Conservation (phyloP, 1,284 basidiomycete species). For the Melanopsichium pennsylvanicum region DNA sequence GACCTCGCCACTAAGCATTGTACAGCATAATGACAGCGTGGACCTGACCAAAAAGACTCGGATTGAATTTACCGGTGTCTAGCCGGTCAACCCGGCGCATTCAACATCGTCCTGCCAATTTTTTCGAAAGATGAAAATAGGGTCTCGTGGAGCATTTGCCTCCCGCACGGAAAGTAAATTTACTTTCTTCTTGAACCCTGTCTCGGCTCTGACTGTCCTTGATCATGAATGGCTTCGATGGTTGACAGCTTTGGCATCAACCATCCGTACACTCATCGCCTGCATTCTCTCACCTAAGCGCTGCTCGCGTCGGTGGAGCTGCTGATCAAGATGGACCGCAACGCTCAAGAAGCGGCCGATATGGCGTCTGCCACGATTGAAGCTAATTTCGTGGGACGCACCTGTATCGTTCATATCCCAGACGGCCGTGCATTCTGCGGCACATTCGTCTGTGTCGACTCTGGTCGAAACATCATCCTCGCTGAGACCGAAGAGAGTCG, state of each 20-base stretch:
- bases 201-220: background rate
- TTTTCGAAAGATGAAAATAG: background rate
- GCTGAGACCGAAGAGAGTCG: constrained; percentile 37
- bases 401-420: constrained; percentile 42
- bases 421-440: constrained; percentile 57
- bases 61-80: constrained; percentile 1
- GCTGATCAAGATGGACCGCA: background rate
- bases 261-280: too few species aligned
- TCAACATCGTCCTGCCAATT: background rate
- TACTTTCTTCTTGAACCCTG: background rate
- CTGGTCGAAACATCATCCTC: constrained; percentile 49
- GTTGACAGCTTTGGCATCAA: too few species aligned
- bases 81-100: constrained; percentile 2
- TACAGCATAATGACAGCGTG: background rate
- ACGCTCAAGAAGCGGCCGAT: background rate
- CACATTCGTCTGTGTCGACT: constrained; percentile 54
- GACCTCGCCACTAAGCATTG: too few species aligned
- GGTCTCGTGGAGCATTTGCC: too few species aligned
- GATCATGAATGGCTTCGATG: background rate
- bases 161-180: constrained; percentile 4
- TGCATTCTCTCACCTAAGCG: too few species aligned
- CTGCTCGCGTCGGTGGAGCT: too few species aligned
- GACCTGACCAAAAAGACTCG: background rate
- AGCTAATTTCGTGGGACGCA: constrained; percentile 35
- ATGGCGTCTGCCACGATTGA: constrained; percentile 15